A percentile compares a stretch with the other conserved stretches of the same genome.
These are phyloP conservation scores for Globisporangium apiculatum DNA, from an alignment of 352 stramenopile species.

Conservation along the genomic window DNA sequence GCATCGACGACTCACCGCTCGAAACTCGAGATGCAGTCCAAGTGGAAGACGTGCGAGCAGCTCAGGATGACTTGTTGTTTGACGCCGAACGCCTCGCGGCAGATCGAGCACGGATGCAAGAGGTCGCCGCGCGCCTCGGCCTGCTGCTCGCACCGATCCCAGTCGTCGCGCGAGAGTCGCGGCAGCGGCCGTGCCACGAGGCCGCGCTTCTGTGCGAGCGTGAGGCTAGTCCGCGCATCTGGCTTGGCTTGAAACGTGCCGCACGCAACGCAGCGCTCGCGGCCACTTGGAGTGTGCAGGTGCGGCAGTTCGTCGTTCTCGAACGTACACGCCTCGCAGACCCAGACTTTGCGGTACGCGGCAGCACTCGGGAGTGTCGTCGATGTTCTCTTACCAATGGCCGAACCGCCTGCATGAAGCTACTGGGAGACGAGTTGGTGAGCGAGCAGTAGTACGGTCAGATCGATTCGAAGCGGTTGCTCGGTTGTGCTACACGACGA, in stretches of 20 bases:
- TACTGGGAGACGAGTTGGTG: not conserved
- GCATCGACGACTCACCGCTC: conserved; percentile 32
- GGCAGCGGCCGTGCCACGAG: conserved; percentile 42
- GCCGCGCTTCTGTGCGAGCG: conserved; percentile 66
- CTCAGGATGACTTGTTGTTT: conserved; percentile 79
- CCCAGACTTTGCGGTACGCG: conserved; percentile 54
- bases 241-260: conserved; percentile 18
- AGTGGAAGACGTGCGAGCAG: conserved; percentile 85
- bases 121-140: conserved; percentile 56
- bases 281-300: too few relatives aligned
- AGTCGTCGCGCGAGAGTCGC: conserved; percentile 64
- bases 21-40: conserved; percentile 75
- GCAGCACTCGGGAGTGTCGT: not conserved
- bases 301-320: conserved; percentile 38
- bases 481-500: not conserved
- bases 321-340: conserved; percentile 74
- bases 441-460: too few relatives aligned
- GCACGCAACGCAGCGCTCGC: conserved; percentile 43
- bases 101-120: conserved; percentile 75
- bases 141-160: conserved; percentile 62
- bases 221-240: conserved; percentile 26
- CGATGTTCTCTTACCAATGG: not conserved
- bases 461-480: not conserved
- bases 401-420: not conserved
- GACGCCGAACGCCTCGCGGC: conserved; percentile 60